Conservation (phyloP, 2,329 filamentous ascomycete genomes). For the Phialocephala subalpina region DNA sequence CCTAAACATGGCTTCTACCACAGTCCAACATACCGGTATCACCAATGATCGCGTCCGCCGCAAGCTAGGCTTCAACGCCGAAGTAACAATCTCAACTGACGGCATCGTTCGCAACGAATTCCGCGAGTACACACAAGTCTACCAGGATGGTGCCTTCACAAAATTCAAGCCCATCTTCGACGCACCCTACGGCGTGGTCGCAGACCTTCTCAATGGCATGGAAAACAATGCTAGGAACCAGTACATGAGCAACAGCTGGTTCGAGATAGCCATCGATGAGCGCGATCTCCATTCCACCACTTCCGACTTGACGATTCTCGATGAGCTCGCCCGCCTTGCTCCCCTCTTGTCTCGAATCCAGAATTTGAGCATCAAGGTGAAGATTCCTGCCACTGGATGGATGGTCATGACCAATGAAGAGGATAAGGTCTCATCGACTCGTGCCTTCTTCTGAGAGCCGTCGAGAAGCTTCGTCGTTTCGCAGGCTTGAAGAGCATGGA, state of each 20-base stretch:
- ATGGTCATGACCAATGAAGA: neutral
- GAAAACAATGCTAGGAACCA: neutral
- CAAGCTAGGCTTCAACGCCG: neutral
- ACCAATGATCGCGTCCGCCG: neutral
- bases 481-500: no score
- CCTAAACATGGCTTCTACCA: neutral
- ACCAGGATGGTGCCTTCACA: neutral
- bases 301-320: neutral
- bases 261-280: neutral
- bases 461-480: no score
- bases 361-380: neutral
- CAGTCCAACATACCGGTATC: neutral
- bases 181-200: neutral
- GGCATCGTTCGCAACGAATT: neutral
- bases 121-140: neutral
- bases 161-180: neutral
- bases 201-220: neutral
- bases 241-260: neutral
- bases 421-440: neutral
- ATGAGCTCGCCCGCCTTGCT: neutral
- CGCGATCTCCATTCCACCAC: no score
- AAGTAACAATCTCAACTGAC: neutral
- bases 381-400: neutral
- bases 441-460: neutral
- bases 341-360: neutral